Conservation (phyloP, 1,139 yeast species). For the Protomyces inouyei region DNA sequence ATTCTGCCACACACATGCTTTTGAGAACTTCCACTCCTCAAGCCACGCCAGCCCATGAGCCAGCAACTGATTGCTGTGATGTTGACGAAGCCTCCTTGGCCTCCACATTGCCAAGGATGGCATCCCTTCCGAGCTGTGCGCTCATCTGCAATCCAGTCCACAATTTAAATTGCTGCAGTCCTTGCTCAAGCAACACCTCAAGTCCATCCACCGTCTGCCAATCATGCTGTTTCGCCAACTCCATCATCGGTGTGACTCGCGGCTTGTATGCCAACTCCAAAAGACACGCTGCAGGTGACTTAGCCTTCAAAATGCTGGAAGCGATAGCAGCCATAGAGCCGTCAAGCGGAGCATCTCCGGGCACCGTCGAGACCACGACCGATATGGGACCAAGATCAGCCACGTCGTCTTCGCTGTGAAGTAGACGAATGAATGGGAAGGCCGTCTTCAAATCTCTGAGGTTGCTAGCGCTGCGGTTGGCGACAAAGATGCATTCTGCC, state of each 20-base stretch:
- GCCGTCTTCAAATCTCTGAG: constrained; percentile 53
- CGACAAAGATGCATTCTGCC: constrained; percentile 65
- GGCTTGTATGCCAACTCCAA: constrained; percentile 96
- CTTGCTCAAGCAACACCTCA: constrained; percentile 89
- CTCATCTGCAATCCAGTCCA: constrained; percentile 57
- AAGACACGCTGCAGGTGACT: constrained; percentile 44
- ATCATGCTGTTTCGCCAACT: constrained; percentile 54
- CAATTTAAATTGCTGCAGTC: constrained; percentile 73
- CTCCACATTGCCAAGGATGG: background rate
- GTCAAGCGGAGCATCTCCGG: constrained; percentile 77
- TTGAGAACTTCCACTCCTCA: background rate
- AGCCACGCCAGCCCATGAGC: background rate
- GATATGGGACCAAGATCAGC: constrained; percentile 30
- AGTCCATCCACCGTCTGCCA: constrained; percentile 84
- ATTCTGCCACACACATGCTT: no score
- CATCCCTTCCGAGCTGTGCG: background rate
- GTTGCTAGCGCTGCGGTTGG: constrained; percentile 74
- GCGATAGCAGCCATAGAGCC: constrained; percentile 47
- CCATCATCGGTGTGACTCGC: constrained; percentile 75
- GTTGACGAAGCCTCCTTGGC: background rate
- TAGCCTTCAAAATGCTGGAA: constrained; percentile 23
- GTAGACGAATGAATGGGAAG: constrained; percentile 63
- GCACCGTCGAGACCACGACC: constrained; percentile 77
- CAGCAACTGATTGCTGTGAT: background rate
- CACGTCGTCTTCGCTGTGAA: constrained; percentile 47